Conservation (phyloP, 2,329 filamentous ascomycete species). For the Mariannaea sp. region DNA sequence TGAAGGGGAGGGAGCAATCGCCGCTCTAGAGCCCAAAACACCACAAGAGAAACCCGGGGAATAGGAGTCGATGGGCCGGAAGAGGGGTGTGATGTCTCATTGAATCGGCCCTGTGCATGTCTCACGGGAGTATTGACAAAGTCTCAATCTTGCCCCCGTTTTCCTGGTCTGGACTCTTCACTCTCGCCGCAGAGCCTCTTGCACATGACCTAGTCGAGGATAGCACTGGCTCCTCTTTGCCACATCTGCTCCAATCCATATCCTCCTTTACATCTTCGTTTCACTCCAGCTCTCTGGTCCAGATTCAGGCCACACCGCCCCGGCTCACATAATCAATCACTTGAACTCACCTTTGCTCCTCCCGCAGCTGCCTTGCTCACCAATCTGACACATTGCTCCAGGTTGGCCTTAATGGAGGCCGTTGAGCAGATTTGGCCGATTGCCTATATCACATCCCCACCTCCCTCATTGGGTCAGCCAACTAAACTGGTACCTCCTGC, state of each 20-base stretch:
- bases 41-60: not conserved
- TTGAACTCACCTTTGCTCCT: slow-evolving; percentile 72
- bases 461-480: slow-evolving; percentile 13
- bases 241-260: not conserved
- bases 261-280: not conserved
- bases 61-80: not conserved
- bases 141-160: slow-evolving; percentile 12
- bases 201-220: not conserved
- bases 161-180: no score
- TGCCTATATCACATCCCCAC: slow-evolving; percentile 62
- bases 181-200: slow-evolving; percentile 2
- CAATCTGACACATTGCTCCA: slow-evolving; percentile 75
- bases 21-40: no score
- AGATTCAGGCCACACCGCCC: not conserved
- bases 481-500: not conserved
- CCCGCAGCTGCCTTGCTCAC: slow-evolving; percentile 73
- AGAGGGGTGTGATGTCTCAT: slow-evolving; percentile 16
- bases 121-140: slow-evolving; percentile 26
- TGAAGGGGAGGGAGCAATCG: slow-evolving; percentile 20
- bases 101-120: slow-evolving; percentile 25
- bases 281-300: not conserved
- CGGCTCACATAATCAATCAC: not conserved
- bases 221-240: no score
- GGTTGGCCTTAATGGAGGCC: slow-evolving; percentile 75
- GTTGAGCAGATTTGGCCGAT: slow-evolving; percentile 91